Evolutionary conservation across 1,284 basidiomycete species (phyloP), one percentile per base, ranked within the genome.

Genomic region (Apiotrichum gracile): DNA sequence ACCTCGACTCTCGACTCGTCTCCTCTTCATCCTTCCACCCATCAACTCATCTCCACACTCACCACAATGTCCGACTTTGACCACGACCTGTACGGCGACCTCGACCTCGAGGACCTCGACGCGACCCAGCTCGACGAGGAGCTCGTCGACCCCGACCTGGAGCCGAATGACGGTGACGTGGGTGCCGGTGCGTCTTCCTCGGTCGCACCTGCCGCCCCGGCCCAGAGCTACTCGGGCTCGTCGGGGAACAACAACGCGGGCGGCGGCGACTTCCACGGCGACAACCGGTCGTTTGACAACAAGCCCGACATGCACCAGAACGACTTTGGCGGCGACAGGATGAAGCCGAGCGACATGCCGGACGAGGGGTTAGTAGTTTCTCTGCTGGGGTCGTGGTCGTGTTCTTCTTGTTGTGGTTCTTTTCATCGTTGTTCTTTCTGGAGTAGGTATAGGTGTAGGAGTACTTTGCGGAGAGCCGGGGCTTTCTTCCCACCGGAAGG

Each of bases 311-410:
- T n/a, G n/a, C n/a, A n/a, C n/a, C 19, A 29, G 5, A 31, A 21
- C 43, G 45, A 38, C 46, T 35, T 17, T 35, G 45, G 39, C 22
- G 46, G 63, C 62, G 51, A 62, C 50, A 45, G 70, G 54, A 80
- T 92, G 25, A 81, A 88, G 51, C 91, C 91, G 14, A 90, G 88
- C 48, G 92, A 97, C 75, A 94, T 93, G 91, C 92, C 92, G 75
- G 93, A 97, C 69, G 92, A 96, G 88, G 92, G 92, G 93, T 96
- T 83, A 91, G 92, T 81, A 52, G 27, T 48, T 44, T 51, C 47
- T 47, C 42, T 47, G 55, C n/a, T 38, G 10, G 17, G 39, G 27
- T 55, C 25, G 50, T 55, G 47, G 47, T 46, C 53, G 52, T 46
- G 17, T 50, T 46, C 48, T 50, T 44, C 31, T 55, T 49, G 13